Evolutionary conservation across 2,329 filamentous ascomycete species (phyloP).

Genomic region (Gyromitra esculenta): DNA sequence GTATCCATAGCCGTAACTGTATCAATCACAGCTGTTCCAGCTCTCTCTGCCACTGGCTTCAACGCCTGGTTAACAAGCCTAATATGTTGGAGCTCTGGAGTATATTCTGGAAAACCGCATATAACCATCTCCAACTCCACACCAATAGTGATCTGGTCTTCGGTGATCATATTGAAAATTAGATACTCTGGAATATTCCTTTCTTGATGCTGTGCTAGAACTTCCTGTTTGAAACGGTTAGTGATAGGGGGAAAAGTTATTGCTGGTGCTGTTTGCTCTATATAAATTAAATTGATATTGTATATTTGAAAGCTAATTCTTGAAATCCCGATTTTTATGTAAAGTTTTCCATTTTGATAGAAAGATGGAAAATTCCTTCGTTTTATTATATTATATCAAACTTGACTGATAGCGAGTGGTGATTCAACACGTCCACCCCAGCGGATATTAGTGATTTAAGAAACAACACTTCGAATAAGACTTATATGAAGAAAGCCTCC

Average conservation of each 20-base stretch:
- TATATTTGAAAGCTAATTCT: background rate
- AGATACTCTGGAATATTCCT: background rate
- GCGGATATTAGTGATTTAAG: too few species aligned
- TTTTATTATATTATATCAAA: too few species aligned
- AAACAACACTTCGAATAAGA: too few species aligned
- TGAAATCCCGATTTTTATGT: background rate
- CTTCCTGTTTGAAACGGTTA: background rate
- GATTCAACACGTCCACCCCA: too few species aligned
- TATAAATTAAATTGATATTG: background rate
- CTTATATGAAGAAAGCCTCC: too few species aligned
- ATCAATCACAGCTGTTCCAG: background rate
- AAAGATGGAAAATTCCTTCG: background rate
- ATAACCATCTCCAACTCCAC: slow-evolving; percentile 22
- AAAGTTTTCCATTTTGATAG: background rate
- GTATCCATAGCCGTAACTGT: background rate
- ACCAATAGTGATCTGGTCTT: slow-evolving; percentile 19
- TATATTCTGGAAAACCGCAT: background rate
- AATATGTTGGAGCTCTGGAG: background rate
- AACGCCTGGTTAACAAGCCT: slow-evolving; percentile 6
- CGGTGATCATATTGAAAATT: background rate
- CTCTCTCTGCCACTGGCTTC: background rate
- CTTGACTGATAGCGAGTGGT: too few species aligned
- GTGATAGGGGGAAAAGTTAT: background rate
- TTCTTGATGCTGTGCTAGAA: background rate
- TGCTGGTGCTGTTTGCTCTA: background rate